Conservation (phyloP, 2,329 filamentous ascomycete species). For the Aspergillus pseudoglaucus region DNA sequence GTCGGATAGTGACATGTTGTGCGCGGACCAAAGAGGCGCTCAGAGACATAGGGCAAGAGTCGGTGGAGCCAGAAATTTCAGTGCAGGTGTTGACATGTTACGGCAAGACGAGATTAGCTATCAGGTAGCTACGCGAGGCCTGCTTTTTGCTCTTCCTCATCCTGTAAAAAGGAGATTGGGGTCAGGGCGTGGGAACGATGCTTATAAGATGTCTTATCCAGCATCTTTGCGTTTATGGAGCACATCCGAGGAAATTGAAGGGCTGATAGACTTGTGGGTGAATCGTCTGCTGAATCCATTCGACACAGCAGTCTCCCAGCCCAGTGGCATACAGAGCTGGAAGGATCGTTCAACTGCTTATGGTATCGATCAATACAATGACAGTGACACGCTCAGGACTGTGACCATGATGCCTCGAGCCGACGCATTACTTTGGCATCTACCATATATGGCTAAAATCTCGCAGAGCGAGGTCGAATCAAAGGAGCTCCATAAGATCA, state of each 20-base stretch:
- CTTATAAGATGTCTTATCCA: slow-evolving; percentile 89
- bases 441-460: slow-evolving; percentile 78
- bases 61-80: slow-evolving; percentile 51
- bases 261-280: slow-evolving; percentile 48
- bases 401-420: slow-evolving; percentile 29
- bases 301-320: slow-evolving; percentile 27
- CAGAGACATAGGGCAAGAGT: slow-evolving; percentile 43
- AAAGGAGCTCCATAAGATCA: slow-evolving; percentile 61
- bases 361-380: slow-evolving; percentile 1
- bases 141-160: slow-evolving; percentile 76
- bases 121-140: slow-evolving; percentile 77
- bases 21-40: slow-evolving; percentile 48
- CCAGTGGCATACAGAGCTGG: slow-evolving; percentile 15
- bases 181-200: slow-evolving; percentile 46
- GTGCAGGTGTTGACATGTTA: slow-evolving; percentile 54
- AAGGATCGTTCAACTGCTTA: slow-evolving; percentile 14
- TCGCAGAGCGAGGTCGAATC: slow-evolving; percentile 32
- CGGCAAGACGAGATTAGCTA: slow-evolving; percentile 93
- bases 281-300: slow-evolving; percentile 26
- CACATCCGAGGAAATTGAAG: slow-evolving; percentile 72
- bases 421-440: slow-evolving; percentile 62
- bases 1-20: slow-evolving; percentile 82
- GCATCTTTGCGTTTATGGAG: slow-evolving; percentile 77
- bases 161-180: slow-evolving; percentile 64
- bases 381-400: slow-evolving; percentile 5